These are phyloP conservation scores for Jaenimonas drosophilae DNA, from an alignment of 208 protist species.

Conservation along the genomic window DNA sequence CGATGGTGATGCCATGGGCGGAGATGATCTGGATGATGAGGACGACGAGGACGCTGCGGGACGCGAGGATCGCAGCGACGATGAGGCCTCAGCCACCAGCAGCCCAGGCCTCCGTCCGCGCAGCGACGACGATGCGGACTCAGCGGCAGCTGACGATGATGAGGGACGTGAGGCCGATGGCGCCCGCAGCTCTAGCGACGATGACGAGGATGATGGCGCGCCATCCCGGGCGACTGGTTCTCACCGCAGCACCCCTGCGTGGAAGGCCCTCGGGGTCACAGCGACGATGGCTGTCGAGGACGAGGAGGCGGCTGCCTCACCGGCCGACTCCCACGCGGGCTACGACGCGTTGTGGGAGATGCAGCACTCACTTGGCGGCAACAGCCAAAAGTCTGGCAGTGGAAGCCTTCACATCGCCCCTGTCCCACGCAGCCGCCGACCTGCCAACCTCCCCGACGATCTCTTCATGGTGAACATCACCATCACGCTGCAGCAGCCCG, in stretches of 20 bases:
- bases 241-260: conserved; percentile 2
- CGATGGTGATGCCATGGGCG: conserved; percentile 1
- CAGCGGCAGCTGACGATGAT: not conserved
- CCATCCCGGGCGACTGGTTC: not conserved
- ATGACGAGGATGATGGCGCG: conserved; percentile 17
- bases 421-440: conserved; percentile 25
- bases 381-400: conserved; percentile 23
- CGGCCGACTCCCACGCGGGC: not conserved
- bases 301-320: conserved; percentile 1
- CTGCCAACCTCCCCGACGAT: conserved; percentile 30
- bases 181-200: conserved; percentile 1
- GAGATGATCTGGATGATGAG: not conserved
- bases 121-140: not conserved
- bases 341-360: conserved; percentile 4
- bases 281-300: conserved; percentile 1
- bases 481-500: conserved; percentile 30
- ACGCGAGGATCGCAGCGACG: not conserved
- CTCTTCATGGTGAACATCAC: conserved; percentile 68
- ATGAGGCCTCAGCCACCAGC: not conserved
- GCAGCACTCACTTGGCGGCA: conserved; percentile 47
- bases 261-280: conserved; percentile 9
- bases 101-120: not conserved
- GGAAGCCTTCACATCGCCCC: conserved; percentile 42
- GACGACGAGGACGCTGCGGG: not conserved
- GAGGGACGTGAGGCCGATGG: conserved; percentile 3